These are phyloP conservation scores for Melastoma malabathricum DNA, from an alignment of 345 rosid species.

Conservation along the genomic window DNA sequence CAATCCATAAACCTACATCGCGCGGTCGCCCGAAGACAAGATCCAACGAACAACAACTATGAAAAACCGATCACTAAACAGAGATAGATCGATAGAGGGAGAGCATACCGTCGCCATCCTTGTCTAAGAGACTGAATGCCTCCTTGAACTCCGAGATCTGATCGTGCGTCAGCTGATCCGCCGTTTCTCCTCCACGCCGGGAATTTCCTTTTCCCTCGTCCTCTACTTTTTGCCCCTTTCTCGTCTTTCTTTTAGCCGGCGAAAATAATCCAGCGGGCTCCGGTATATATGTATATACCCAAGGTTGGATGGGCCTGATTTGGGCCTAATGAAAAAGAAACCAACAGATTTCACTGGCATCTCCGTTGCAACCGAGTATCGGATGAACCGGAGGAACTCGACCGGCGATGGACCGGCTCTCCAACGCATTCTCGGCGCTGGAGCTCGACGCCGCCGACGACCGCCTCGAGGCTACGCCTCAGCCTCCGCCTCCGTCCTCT, in stretches of 20 bases:
- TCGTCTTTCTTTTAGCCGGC: too few relatives aligned
- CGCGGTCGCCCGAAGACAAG: not conserved
- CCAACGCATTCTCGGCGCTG: conserved; percentile 31
- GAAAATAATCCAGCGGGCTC: too few relatives aligned
- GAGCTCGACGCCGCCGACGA: conserved; percentile 32
- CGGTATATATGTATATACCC: too few relatives aligned
- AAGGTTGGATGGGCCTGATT: too few relatives aligned
- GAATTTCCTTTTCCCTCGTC: too few relatives aligned
- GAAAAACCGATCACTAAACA: not conserved
- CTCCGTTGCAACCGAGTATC: too few relatives aligned
- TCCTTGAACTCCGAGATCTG: conserved; percentile 29
- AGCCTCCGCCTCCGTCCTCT: conserved; percentile 4
- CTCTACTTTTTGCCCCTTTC: too few relatives aligned
- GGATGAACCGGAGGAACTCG: not conserved
- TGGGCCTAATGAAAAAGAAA: too few relatives aligned
- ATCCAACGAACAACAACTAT: not conserved
- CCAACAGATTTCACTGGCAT: too few relatives aligned
- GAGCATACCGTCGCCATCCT: conserved; percentile 23
- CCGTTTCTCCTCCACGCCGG: conserved; percentile 8
- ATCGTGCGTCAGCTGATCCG: conserved; percentile 21
- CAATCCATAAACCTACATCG: not conserved
- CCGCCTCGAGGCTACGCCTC: conserved; percentile 9
- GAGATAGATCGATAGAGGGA: conserved; percentile 1
- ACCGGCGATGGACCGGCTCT: conserved; percentile 21
- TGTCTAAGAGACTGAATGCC: conserved; percentile 26